These are phyloP conservation scores for Monosporascus ibericus DNA, from an alignment of 2,329 filamentous ascomycete genomes.

Conservation along the genomic window DNA sequence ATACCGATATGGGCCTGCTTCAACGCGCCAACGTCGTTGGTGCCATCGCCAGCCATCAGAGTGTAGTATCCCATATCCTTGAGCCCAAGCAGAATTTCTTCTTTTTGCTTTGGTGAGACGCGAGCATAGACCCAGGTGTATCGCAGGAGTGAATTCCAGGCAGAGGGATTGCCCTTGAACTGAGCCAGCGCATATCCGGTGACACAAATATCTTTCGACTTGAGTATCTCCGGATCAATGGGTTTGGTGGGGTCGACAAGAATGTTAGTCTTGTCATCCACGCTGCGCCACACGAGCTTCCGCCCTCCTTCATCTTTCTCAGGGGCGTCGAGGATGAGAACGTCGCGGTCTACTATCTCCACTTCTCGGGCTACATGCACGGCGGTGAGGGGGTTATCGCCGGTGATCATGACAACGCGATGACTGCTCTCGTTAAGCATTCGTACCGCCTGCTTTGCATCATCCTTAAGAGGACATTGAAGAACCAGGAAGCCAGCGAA, in stretches of 20 bases:
- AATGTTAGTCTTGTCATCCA: constrained; percentile 84
- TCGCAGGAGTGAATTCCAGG: constrained; percentile 71
- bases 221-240: constrained; percentile 74
- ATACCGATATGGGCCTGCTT: constrained; percentile 98
- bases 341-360: constrained; percentile 94
- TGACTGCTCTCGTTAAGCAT: constrained; percentile 99
- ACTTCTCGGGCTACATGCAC: constrained; percentile 93
- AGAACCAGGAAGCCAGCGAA: constrained; percentile 96
- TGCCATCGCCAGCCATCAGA: constrained; percentile 96
- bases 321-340: constrained; percentile 89
- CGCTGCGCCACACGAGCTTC: constrained; percentile 86
- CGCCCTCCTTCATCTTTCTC: constrained; percentile 79
- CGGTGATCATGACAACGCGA: constrained; percentile 97
- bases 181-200: constrained; percentile 91
- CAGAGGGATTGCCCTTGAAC: constrained; percentile 69
- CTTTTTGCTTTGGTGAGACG: constrained; percentile 97
- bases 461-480: constrained; percentile 92
- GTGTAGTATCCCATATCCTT: constrained; percentile 98
- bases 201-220: constrained; percentile 85
- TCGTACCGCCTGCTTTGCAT: constrained; percentile 86
- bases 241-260: constrained; percentile 77
- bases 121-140: constrained; percentile 97
- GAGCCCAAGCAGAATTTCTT: constrained; percentile 92
- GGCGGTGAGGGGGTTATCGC: constrained; percentile 93
- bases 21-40: constrained; percentile 93